Percentiles rank a stretch among this genome's conserved stretches.
Evolutionary conservation across 805 yeast genomes (phyloP).

Genomic region (Starmerella apicola): DNA sequence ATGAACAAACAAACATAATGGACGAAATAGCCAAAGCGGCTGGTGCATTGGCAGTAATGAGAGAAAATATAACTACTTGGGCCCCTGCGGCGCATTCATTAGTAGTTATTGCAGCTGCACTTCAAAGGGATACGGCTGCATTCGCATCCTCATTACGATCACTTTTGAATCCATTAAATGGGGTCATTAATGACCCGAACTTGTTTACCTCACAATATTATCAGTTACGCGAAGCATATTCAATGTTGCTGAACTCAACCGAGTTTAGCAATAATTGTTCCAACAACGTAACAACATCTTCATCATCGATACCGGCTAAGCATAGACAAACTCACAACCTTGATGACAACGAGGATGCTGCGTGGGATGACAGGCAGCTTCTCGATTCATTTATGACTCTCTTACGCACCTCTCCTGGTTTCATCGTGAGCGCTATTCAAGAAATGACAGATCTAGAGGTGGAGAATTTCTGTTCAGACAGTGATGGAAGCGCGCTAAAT

Average conservation of each 20-base stretch:
- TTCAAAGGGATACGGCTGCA: constrained; percentile 15
- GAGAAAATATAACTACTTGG: constrained; percentile 14
- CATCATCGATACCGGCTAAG: no score
- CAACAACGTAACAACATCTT: constrained; percentile 1
- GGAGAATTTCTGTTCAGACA: constrained; percentile 15
- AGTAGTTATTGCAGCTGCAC: constrained; percentile 14
- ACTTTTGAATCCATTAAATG: not conserved
- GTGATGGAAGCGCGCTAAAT: constrained; percentile 23
- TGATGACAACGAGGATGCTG: constrained; percentile 3
- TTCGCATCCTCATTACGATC: constrained; percentile 5
- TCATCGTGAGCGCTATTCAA: constrained; percentile 23
- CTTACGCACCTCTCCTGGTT: constrained; percentile 27
- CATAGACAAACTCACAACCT: not conserved
- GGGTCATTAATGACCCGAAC: constrained; percentile 10
- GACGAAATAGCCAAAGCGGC: constrained; percentile 9
- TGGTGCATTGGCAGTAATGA: constrained; percentile 10
- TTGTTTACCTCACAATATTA: constrained; percentile 14
- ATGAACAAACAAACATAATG: constrained; percentile 3
- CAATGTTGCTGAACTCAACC: constrained; percentile 8
- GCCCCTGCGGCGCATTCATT: constrained; percentile 15
- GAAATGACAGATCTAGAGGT: constrained; percentile 20
- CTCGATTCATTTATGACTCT: constrained; percentile 27
- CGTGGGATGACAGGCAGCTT: constrained; percentile 24
- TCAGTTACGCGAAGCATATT: constrained; percentile 20
- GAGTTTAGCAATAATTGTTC: constrained; percentile 4